phyloP scores from a whole-genome alignment of 768 basidiomycete genomes.

The Mycena belliarum region DNA sequence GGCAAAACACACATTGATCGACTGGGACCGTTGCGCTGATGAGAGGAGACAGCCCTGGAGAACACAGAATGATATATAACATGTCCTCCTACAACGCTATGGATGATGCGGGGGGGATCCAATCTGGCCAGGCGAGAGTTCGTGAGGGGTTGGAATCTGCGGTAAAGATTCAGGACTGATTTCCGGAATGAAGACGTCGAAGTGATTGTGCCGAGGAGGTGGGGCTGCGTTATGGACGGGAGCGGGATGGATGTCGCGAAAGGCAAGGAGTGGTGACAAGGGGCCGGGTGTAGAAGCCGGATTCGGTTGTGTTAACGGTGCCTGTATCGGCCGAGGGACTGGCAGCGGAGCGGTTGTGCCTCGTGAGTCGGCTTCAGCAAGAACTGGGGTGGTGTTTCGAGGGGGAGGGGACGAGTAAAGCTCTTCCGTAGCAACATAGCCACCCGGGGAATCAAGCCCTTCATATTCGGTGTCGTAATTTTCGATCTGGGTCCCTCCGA shows the following conservation, averaged over 20 bases:
- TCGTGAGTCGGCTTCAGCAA: constrained; percentile 11
- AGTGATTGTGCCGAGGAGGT: constrained; percentile 40
- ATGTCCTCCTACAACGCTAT: background rate
- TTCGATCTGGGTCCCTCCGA: constrained; percentile 3
- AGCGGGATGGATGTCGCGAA: constrained; percentile 42
- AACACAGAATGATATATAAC: constrained; percentile 12
- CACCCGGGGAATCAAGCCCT: background rate
- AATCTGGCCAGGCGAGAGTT: constrained; percentile 43
- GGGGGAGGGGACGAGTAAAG: constrained; percentile 16
- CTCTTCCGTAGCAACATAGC: background rate
- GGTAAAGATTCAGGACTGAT: constrained; percentile 53
- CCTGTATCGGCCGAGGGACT: constrained; percentile 8
- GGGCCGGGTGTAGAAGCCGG: background rate
- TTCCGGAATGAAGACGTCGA: constrained; percentile 55
- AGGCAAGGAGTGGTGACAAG: constrained; percentile 23
- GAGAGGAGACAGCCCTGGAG: constrained; percentile 9
- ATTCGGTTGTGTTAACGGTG: too few relatives aligned
- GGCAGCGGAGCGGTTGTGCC: constrained; percentile 14
- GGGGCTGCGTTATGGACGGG: constrained; percentile 37
- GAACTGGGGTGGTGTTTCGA: constrained; percentile 15
- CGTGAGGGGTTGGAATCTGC: constrained; percentile 65
- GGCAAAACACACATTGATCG: too few relatives aligned
- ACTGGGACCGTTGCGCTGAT: background rate
- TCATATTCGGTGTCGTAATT: constrained; percentile 5
- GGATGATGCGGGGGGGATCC: background rate